A percentile compares a stretch with the other conserved stretches of the same genome.
These are phyloP conservation scores for Mucor irregularis DNA, from an alignment of 371 early-diverging fungal genomes.

Conservation along the genomic window DNA sequence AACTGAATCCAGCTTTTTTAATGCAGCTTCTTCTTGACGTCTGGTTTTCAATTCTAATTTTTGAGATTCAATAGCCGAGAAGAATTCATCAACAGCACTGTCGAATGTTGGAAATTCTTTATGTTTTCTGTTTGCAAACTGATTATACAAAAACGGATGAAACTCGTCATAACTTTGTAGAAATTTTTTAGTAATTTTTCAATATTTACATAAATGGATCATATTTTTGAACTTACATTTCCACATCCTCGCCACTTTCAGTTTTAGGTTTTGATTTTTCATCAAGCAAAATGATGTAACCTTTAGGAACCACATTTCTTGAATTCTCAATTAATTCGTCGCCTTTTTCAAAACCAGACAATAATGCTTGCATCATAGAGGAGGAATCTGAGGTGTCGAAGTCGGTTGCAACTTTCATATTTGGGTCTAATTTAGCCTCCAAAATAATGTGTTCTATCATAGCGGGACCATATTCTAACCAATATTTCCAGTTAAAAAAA, in stretches of 20 bases:
- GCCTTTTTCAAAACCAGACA: conserved; percentile 53
- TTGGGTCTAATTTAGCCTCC: conserved; percentile 70
- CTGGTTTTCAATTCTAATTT: conserved; percentile 69
- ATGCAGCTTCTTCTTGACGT: conserved; percentile 75
- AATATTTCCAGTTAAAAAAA: too few species aligned
- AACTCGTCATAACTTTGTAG: conserved; percentile 79
- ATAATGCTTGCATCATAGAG: conserved; percentile 27
- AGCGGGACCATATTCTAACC: conserved; percentile 86
- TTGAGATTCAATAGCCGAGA: conserved; percentile 89
- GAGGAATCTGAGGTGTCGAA: conserved; percentile 54
- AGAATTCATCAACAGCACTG: conserved; percentile 90
- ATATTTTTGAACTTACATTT: conserved; percentile 45
- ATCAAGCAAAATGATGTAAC: conserved; percentile 61
- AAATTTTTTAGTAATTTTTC: background rate
- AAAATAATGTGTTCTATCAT: conserved; percentile 86
- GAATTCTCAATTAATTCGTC: conserved; percentile 59
- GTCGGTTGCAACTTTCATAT: conserved; percentile 55
- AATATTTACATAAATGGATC: background rate
- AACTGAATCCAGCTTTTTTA: conserved; percentile 83
- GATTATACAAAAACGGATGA: conserved; percentile 82
- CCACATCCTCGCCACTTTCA: conserved; percentile 46
- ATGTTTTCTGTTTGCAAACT: conserved; percentile 52
- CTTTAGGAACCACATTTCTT: conserved; percentile 46
- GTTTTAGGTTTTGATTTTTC: conserved; percentile 43
- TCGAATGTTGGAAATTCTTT: conserved; percentile 78